These are phyloP conservation scores for Vigna hirtella DNA, from an alignment of 306 rosid species.

Conservation along the genomic window DNA sequence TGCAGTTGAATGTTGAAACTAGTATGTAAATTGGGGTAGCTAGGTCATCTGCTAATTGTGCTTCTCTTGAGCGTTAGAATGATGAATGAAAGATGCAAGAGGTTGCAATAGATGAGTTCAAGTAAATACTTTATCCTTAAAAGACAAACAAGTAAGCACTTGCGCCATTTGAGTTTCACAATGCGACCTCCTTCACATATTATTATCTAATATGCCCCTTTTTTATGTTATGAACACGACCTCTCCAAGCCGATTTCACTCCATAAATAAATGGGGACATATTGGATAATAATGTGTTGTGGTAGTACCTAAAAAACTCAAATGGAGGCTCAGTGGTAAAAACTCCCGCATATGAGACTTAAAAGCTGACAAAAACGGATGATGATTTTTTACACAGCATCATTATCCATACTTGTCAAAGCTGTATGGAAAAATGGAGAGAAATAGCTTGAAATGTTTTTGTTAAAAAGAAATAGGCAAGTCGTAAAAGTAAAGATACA, in stretches of 20 bases:
- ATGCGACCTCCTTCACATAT: no score
- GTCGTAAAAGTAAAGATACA: no score
- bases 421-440: not conserved
- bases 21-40: constrained; percentile 17
- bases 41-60: constrained; percentile 9
- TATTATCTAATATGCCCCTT: no score
- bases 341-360: constrained; percentile 2
- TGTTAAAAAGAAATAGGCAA: no score
- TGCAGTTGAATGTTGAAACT: constrained; percentile 21
- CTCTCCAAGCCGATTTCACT: no score
- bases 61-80: constrained; percentile 27
- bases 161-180: not conserved
- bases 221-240: no score
- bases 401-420: constrained; percentile 2
- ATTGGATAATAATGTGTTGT: no score
- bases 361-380: constrained; percentile 17
- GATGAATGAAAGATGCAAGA: constrained; percentile 1
- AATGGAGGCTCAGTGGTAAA: no score
- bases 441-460: no score
- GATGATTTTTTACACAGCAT: constrained; percentile 21
- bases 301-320: no score
- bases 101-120: not conserved
- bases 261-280: no score
- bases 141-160: not conserved
- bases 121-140: not conserved